Base-by-base conservation (phyloP, 805 yeast species). In the Cyberlindnera maritima region DNA sequence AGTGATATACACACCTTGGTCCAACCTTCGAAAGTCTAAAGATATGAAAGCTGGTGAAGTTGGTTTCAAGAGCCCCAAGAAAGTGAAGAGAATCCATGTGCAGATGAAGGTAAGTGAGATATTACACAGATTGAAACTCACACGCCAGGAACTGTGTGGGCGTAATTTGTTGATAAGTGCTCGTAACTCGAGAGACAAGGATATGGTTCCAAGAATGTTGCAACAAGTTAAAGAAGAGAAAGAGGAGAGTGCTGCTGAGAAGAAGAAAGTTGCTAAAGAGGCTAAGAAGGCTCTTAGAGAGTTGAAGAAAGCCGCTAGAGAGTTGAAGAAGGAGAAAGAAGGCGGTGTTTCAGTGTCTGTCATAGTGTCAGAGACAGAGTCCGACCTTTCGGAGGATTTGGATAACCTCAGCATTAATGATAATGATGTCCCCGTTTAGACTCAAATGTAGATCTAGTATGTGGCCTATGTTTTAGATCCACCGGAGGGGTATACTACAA, bases 1-100 rank as follows among this genome's bases (percentile, higher is more conserved):
- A 2, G 76, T 87, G 9, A 76, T 87, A 35, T 80, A 80, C 56
- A 87, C 96, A 0, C 89, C 91, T 0, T 87, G 88, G 74, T 72
- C 75, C 21, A 87, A 87, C 59, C 68, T 87, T 46, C 71, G 76
- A 36, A 83, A 83, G 54, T 79, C 79, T 43, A 83, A 83, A 13
- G 77, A 77, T 26, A 86, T 85, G 94, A 88, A 79, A 40, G 79
- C 77, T 5, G 95, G 95, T 4, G 88, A 88, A 41, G 95, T 87
- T 7, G 78, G 87, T 1, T 87, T 85, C 64, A 77, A 82, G 47
- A 80, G 83, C 48, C 74, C 71, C 2, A 78, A 75, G 50, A 65
- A 68, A 43, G 81, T 84, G 20, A 76, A 70, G 50, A 74, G 78
- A 51, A 64, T 79, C 26, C 74, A 71, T 50, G 75, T 88, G 28